Conservation (phyloP, 805 yeast genomes). For the Candida cerambycidarum region DNA sequence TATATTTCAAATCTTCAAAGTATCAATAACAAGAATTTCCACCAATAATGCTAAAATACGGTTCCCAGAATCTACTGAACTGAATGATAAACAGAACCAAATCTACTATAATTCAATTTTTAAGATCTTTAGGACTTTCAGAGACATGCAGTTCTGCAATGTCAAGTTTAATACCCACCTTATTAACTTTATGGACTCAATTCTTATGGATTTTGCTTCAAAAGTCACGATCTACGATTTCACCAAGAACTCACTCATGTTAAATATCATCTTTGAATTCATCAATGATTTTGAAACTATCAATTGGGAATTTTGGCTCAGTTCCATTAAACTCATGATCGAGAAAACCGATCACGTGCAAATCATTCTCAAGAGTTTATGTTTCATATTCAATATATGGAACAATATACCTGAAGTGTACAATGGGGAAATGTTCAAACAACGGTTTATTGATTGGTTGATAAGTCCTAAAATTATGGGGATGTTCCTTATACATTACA, state of each 20-base stretch:
- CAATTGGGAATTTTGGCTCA: slow-evolving; percentile 79
- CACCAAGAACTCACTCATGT: slow-evolving; percentile 36
- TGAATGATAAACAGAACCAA: slow-evolving; percentile 27
- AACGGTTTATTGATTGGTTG: slow-evolving; percentile 55
- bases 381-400: slow-evolving; percentile 75
- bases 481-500: slow-evolving; percentile 71
- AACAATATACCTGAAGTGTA: slow-evolving; percentile 53
- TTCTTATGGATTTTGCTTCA: slow-evolving; percentile 35
- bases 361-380: slow-evolving; percentile 60
- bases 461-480: slow-evolving; percentile 52
- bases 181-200: slow-evolving; percentile 27
- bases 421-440: slow-evolving; percentile 42
- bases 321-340: slow-evolving; percentile 58
- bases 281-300: slow-evolving; percentile 37
- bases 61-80: slow-evolving; percentile 11
- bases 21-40: slow-evolving; percentile 27
- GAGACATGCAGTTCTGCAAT: slow-evolving; percentile 31
- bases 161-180: slow-evolving; percentile 2
- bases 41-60: slow-evolving; percentile 14
- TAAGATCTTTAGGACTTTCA: slow-evolving; percentile 38
- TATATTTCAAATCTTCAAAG: slow-evolving; percentile 41
- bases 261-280: slow-evolving; percentile 42
- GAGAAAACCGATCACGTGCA: slow-evolving; percentile 57
- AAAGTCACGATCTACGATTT: slow-evolving; percentile 37
- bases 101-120: slow-evolving; percentile 39